These are phyloP conservation scores for Botryobasidium botryosum DNA, from an alignment of 768 basidiomycete genomes.

Conservation along the genomic window DNA sequence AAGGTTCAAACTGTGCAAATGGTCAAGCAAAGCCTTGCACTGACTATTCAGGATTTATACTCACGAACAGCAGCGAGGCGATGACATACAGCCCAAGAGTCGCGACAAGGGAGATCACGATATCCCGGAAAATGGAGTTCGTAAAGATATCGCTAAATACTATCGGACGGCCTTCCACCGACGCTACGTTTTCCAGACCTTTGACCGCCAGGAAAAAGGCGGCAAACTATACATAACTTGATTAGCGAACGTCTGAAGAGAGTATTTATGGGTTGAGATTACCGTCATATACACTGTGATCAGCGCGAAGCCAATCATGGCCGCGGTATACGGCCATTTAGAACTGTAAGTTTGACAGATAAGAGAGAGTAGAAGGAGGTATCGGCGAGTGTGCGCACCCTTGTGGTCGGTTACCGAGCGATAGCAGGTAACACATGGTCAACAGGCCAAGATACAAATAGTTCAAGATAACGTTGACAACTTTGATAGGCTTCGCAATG, in stretches of 20 bases:
- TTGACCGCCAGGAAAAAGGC: slow-evolving; percentile 74
- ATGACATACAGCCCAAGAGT: slow-evolving; percentile 82
- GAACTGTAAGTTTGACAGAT: slow-evolving; percentile 18
- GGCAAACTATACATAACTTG: slow-evolving; percentile 31
- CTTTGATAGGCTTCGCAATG: slow-evolving; percentile 38
- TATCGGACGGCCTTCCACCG: slow-evolving; percentile 25
- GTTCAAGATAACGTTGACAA: slow-evolving; percentile 60
- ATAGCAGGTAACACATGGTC: slow-evolving; percentile 71
- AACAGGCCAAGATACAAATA: slow-evolving; percentile 82
- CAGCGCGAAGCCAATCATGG: slow-evolving; percentile 73
- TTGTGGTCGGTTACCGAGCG: slow-evolving; percentile 83
- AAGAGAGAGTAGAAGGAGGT: not conserved
- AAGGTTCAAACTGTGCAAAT: slow-evolving; percentile 67
- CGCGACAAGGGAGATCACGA: slow-evolving; percentile 69
- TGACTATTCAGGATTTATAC: slow-evolving; percentile 21
- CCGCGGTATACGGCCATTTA: slow-evolving; percentile 71
- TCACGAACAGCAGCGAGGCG: slow-evolving; percentile 67
- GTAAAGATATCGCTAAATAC: slow-evolving; percentile 44
- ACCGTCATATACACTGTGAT: slow-evolving; percentile 97
- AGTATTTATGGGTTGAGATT: slow-evolving; percentile 18
- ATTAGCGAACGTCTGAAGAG: not conserved
- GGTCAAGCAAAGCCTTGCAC: not conserved
- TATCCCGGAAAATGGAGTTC: slow-evolving; percentile 70
- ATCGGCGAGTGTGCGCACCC: slow-evolving; percentile 27
- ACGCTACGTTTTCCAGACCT: slow-evolving; percentile 45